Percentiles rank a stretch among this genome's conserved stretches.
Conservation (phyloP, 2,329 filamentous ascomycete genomes). For the Beauveria rudraprayagi region DNA sequence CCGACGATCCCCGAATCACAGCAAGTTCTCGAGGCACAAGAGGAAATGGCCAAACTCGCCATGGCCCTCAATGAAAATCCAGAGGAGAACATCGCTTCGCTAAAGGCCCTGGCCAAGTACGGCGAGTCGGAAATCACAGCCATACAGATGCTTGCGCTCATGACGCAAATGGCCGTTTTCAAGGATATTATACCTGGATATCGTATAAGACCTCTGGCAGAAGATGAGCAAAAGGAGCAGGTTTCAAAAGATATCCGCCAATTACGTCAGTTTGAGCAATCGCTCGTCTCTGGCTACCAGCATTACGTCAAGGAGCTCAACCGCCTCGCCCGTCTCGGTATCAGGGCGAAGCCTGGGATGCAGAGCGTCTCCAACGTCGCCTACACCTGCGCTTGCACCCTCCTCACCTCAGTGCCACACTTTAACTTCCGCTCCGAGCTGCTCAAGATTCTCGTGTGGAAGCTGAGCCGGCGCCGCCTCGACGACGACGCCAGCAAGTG, state of each 20-base stretch:
- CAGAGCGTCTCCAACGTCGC: slow-evolving; percentile 62
- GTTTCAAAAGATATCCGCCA: slow-evolving; percentile 86
- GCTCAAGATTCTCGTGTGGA: slow-evolving; percentile 76
- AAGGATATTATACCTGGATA: slow-evolving; percentile 97
- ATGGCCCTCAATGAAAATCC: slow-evolving; percentile 80
- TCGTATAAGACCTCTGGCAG: slow-evolving; percentile 73
- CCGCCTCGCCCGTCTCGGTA: slow-evolving; percentile 53
- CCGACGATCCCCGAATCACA: slow-evolving; percentile 65
- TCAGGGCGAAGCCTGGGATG: slow-evolving; percentile 29
- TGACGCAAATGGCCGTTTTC: slow-evolving; percentile 82
- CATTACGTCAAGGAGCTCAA: slow-evolving; percentile 71
- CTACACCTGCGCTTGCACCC: slow-evolving; percentile 74
- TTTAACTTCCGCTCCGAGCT: slow-evolving; percentile 94
- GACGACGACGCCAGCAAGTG: slow-evolving; percentile 74
- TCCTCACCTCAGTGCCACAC: slow-evolving; percentile 78
- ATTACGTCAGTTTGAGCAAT: slow-evolving; percentile 77
- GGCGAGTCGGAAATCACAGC: slow-evolving; percentile 60
- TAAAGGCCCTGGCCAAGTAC: slow-evolving; percentile 71
- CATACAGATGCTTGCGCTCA: slow-evolving; percentile 78
- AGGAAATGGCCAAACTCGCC: slow-evolving; percentile 81
- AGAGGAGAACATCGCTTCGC: slow-evolving; percentile 75
- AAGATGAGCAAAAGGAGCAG: slow-evolving; percentile 68
- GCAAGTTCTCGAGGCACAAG: slow-evolving; percentile 80
- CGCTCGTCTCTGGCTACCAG: slow-evolving; percentile 78
- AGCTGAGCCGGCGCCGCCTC: slow-evolving; percentile 63